phyloP scores from a whole-genome alignment of 495 filamentous ascomycete species.

The Daldinia loculata region DNA sequence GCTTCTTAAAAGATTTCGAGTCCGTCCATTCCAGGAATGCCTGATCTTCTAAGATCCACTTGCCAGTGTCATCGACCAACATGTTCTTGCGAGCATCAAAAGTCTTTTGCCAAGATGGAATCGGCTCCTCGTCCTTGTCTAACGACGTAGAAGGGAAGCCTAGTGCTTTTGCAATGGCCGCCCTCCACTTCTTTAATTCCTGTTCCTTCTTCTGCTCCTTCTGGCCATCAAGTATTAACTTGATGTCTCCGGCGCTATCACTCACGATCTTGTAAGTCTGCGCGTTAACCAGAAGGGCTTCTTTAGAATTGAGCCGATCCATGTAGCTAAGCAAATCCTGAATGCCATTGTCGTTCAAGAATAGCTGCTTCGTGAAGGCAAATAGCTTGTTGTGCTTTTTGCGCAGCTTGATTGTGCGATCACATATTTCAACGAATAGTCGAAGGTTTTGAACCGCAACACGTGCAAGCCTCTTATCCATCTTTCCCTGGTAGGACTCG shows the following conservation, averaged over 20 bases:
- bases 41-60: conserved; percentile 46
- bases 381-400: conserved; percentile 45
- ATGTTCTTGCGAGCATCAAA: conserved; percentile 49
- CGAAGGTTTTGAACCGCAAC: conserved; percentile 53
- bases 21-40: conserved; percentile 46
- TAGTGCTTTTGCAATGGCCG: conserved; percentile 45
- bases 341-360: conserved; percentile 52
- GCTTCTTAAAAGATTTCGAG: conserved; percentile 29
- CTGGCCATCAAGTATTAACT: conserved; percentile 48
- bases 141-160: conserved; percentile 48
- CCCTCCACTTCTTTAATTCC: conserved; percentile 47
- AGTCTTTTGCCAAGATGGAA: conserved; percentile 48
- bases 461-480: conserved; percentile 50
- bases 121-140: conserved; percentile 48
- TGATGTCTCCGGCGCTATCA: conserved; percentile 46
- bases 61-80: conserved; percentile 47
- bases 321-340: conserved; percentile 50
- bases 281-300: conserved; percentile 48
- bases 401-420: conserved; percentile 51
- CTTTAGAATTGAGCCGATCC: conserved; percentile 49
- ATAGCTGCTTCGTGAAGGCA: conserved; percentile 50
- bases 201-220: conserved; percentile 49
- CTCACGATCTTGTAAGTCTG: conserved; percentile 52
- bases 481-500: conserved; percentile 50
- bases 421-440: conserved; percentile 54